Conservation (phyloP, 345 rosid species). For the Populus ilicifolia region DNA sequence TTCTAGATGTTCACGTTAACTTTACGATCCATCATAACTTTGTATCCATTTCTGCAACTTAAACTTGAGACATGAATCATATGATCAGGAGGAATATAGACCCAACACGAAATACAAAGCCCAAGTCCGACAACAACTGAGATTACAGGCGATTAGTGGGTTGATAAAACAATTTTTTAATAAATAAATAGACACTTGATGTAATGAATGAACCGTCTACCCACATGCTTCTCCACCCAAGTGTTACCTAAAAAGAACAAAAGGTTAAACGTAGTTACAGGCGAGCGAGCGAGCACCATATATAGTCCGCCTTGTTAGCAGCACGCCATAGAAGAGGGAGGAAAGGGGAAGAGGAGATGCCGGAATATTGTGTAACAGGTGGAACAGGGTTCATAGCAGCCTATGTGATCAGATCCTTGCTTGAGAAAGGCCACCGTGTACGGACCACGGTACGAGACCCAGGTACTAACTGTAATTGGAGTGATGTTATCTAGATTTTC, state of each 20-base stretch:
- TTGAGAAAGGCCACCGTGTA: slow-evolving; percentile 60
- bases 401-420: slow-evolving; percentile 59
- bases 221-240: not conserved
- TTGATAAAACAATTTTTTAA: too few species aligned
- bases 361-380: slow-evolving; percentile 85
- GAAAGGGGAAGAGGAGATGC: slow-evolving; percentile 34
- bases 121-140: too few species aligned
- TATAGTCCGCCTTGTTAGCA: not conserved
- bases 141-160: too few species aligned
- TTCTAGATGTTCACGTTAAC: too few species aligned
- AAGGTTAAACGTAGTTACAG: not conserved
- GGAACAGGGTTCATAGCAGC: slow-evolving; percentile 89
- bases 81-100: too few species aligned
- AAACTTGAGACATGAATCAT: too few species aligned
- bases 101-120: too few species aligned
- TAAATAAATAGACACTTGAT: too few species aligned
- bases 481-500: not conserved
- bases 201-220: slow-evolving; percentile 6
- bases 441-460: slow-evolving; percentile 80
- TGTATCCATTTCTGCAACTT: too few species aligned
- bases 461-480: slow-evolving; percentile 23
- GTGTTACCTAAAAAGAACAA: not conserved
- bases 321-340: not conserved
- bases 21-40: too few species aligned
- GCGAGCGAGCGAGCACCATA: not conserved